Evolutionary conservation across 495 filamentous ascomycete species (phyloP).

Genomic region (Aspergillus hancockii): DNA sequence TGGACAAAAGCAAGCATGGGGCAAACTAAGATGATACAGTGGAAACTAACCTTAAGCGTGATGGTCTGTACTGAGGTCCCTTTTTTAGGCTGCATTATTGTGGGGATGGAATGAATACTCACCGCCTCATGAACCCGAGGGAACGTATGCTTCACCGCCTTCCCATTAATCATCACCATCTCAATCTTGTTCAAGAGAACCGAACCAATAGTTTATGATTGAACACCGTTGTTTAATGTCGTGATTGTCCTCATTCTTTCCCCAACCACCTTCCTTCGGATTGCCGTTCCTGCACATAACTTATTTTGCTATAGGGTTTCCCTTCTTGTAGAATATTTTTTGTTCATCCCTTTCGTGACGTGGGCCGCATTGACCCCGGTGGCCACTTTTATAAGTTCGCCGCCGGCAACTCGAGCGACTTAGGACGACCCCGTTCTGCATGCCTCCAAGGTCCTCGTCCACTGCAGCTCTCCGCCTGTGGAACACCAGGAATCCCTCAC

Average conservation of each 20-base stretch:
- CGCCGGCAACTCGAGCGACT: constrained; percentile 2
- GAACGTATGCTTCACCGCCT: not conserved
- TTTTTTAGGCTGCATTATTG: too few relatives aligned
- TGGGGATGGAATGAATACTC: too few relatives aligned
- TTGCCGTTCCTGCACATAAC: not conserved
- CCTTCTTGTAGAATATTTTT: constrained; percentile 51
- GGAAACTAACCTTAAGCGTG: too few relatives aligned
- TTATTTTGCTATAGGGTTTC: not conserved
- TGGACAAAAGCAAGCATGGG: too few relatives aligned
- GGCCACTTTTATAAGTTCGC: not conserved
- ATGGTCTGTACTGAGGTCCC: too few relatives aligned
- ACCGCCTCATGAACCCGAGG: not conserved
- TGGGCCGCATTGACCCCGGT: constrained; percentile 1
- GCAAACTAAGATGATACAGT: too few relatives aligned
- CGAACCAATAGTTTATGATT: not conserved
- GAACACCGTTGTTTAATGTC: not conserved
- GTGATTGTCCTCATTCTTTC: not conserved
- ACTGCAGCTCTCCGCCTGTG: constrained; percentile 32
- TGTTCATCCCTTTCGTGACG: constrained; percentile 34
- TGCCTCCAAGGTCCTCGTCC: constrained; percentile 52
- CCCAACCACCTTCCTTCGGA: not conserved
- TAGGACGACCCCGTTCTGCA: constrained; percentile 24
- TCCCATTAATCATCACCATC: not conserved
- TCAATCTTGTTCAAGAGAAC: too few relatives aligned
- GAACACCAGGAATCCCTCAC: constrained; percentile 31